Evolutionary conservation across 306 rosid species (phyloP).

Genomic region (Styphnolobium japonicum): DNA sequence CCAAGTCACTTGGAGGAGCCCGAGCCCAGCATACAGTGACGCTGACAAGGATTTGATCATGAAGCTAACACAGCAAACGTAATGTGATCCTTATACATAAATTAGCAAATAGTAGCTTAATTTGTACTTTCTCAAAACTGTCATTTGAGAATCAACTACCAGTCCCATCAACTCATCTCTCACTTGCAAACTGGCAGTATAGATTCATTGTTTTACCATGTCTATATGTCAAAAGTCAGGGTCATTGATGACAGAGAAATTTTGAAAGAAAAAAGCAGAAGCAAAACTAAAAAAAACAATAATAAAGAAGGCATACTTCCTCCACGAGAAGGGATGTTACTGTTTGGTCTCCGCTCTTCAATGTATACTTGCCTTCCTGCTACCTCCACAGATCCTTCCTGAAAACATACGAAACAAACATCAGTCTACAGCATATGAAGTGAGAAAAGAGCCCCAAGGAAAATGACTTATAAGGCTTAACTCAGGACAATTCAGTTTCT

Average conservation of each 20-base stretch:
- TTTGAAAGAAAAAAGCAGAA: not conserved
- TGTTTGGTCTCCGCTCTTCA: conserved; percentile 83
- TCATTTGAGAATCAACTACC: not conserved
- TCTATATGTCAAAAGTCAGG: not conserved
- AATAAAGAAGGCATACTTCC: conserved; percentile 48
- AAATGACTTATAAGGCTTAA: not conserved
- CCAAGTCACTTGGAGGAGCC: not conserved
- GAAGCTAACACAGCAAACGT: not conserved
- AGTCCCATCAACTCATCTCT: not conserved
- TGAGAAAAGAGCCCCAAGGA: not conserved
- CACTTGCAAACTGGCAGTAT: not conserved
- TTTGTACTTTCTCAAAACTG: not conserved
- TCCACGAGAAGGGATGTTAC: conserved; percentile 61
- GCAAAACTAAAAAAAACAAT: not conserved
- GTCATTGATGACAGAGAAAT: not conserved
- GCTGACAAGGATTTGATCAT: not conserved
- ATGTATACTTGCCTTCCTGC: conserved; percentile 72
- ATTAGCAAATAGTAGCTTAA: not conserved
- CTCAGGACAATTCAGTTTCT: not conserved
- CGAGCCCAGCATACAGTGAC: not conserved
- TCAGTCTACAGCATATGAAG: not conserved
- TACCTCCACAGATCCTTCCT: conserved; percentile 64
- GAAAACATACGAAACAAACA: not conserved
- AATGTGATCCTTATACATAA: not conserved
- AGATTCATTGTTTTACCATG: not conserved